Conservation (phyloP, 352 stramenopile species). For the Pythium pyrilobum region DNA sequence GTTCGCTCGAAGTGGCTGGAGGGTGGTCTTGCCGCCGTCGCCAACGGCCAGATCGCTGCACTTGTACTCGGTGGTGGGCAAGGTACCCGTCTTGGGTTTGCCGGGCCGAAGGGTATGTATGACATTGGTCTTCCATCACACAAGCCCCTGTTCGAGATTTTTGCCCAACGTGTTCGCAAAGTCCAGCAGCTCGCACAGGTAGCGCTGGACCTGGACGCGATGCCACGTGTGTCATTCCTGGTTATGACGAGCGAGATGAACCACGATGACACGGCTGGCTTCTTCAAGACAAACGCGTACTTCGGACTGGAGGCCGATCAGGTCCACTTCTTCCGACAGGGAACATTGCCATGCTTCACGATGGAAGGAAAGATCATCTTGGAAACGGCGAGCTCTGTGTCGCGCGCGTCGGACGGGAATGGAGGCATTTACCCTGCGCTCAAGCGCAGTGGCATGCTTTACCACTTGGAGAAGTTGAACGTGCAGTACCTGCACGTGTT, state of each 20-base stretch:
- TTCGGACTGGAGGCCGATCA: conserved; percentile 90
- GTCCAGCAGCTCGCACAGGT: conserved; percentile 33
- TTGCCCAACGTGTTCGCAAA: conserved; percentile 87
- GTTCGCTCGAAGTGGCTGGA: conserved; percentile 30
- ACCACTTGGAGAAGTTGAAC: conserved; percentile 71
- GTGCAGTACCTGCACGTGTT: conserved; percentile 97
- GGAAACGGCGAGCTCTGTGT: conserved; percentile 74
- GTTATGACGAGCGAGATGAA: conserved; percentile 98
- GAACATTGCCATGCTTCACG: conserved; percentile 94
- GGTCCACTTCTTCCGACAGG: conserved; percentile 96
- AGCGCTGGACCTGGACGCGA: conserved; percentile 91
- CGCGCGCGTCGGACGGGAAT: conserved; percentile 96
- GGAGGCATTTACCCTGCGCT: conserved; percentile 96
- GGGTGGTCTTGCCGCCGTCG: conserved; percentile 71
- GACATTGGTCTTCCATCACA: conserved; percentile 89
- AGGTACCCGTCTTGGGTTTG: conserved; percentile 95
- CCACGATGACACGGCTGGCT: conserved; percentile 88
- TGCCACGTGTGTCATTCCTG: conserved; percentile 67
- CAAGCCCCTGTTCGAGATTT: conserved; percentile 93
- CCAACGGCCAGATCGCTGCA: conserved; percentile 86
- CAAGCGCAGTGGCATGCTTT: conserved; percentile 79
- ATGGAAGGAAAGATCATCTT: conserved; percentile 95
- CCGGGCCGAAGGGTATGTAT: conserved; percentile 95
- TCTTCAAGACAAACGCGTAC: conserved; percentile 87
- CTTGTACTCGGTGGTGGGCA: conserved; percentile 94